Base-by-base conservation (phyloP, 768 basidiomycete genomes). In the Pleurotus pulmonarius region DNA sequence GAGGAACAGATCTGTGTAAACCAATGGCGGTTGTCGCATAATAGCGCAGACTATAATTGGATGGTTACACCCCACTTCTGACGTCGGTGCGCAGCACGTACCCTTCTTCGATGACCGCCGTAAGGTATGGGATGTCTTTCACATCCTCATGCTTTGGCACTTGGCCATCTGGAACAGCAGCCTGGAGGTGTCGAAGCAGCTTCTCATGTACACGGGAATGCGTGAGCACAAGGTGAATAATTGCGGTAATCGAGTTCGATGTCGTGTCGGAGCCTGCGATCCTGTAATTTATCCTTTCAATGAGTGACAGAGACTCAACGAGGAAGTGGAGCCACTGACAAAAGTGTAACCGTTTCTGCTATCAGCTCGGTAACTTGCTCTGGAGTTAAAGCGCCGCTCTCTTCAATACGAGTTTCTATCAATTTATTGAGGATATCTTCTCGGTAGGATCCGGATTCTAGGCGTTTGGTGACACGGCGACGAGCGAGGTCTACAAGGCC, bases 21-120 rank as follows among this genome's bases (percentile, higher is more conserved):
- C 73, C 74, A 24, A 74, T 70, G 3, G 72, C 72, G 16, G 67
- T 69, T 20, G 72, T 72, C 7, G 70, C 70, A 56, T 70, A 67
- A 22, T 69, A 59, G 0, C 74, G 64, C 24, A 75, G 63, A 0
- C 69, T 69, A 37, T 12, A 24, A 37, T 46, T 24, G 20, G 18
- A n/a, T 53, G 54, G 29, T 47, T 22, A 34, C 22, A 24, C 44
- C 20, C 34, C 29, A 40, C 18, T 43, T 52, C 34, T n/a, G 22
- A 26, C 15, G 24, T 25, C 6, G 11, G 29, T 54, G 18, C 13
- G 8, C 29, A 34, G 22, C 29, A 54, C 48, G 45, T 48, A 67
- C 65, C 67, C 68, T 58, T 70, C 68, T 39, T 68, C 58, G 22
- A 70, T 68, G 13, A 59, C 59, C 6, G 68, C 68, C 15, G 63